Percentiles rank a stretch among this genome's conserved stretches.
Conservation (phyloP, 2,329 filamentous ascomycete genomes). For the Hyphodiscus sp. region DNA sequence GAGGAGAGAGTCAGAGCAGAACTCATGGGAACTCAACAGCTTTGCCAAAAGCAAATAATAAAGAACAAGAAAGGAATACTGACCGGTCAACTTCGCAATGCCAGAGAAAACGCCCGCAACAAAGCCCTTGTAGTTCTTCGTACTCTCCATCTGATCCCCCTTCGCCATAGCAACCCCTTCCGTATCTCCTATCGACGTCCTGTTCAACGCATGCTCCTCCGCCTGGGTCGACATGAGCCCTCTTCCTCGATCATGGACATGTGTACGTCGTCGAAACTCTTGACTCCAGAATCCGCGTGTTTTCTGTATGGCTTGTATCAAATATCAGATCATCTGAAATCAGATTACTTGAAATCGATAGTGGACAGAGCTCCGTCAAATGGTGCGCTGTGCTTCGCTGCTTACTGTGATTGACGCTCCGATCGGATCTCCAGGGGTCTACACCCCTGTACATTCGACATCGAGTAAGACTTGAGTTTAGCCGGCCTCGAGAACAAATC, state of each 20-base stretch:
- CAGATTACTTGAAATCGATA: too few species aligned
- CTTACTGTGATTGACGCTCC: neutral
- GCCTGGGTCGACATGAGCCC: neutral
- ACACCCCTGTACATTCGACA: neutral
- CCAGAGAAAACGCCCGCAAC: conserved; percentile 95
- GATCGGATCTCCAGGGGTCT: neutral
- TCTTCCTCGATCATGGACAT: neutral
- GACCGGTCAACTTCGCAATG: conserved; percentile 81
- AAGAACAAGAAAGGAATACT: conserved; percentile 29
- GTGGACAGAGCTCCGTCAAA: too few species aligned
- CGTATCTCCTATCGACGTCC: neutral
- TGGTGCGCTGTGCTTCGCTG: too few species aligned
- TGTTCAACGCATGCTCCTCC: neutral
- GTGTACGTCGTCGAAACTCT: neutral
- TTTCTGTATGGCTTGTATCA: neutral
- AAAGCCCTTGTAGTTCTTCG: conserved; percentile 79
- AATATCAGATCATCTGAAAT: neutral
- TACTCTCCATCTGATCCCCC: conserved; percentile 23
- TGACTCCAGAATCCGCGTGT: too few species aligned
- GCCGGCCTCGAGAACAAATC: too few species aligned
- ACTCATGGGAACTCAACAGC: neutral
- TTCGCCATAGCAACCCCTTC: conserved; percentile 2
- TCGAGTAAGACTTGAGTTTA: neutral
- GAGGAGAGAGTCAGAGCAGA: neutral
- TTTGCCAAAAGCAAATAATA: too few species aligned